phyloP scores from a whole-genome alignment of 169 alveolate species.

The Cystoisospora suis region DNA sequence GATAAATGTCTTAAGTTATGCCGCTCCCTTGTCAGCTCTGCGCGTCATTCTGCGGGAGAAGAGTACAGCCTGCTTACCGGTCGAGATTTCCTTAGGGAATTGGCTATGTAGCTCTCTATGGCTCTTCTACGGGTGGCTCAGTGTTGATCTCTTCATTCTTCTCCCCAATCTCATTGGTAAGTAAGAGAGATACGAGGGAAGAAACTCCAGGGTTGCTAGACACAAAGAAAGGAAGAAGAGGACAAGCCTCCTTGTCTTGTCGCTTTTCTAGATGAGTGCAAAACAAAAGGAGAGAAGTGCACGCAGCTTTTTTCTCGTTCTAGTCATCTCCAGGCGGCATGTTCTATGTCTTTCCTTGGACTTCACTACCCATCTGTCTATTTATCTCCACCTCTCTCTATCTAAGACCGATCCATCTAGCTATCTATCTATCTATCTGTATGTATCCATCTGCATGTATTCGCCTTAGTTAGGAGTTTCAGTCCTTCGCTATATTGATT shows the following conservation, averaged over 20 bases:
- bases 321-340: not conserved
- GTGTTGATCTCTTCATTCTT: slow-evolving; percentile 41
- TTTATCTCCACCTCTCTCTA: not conserved
- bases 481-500: not conserved
- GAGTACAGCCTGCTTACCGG: slow-evolving; percentile 57
- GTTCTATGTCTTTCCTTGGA: not conserved
- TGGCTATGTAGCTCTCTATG: slow-evolving; percentile 35
- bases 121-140: slow-evolving; percentile 52
- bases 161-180: slow-evolving; percentile 53
- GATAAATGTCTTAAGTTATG: slow-evolving; percentile 48
- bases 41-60: slow-evolving; percentile 42
- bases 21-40: slow-evolving; percentile 51
- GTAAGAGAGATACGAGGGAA: no score
- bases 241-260: no score
- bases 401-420: not conserved
- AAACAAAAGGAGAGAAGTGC: no score
- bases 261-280: no score
- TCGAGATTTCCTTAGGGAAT: slow-evolving; percentile 40
- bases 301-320: not conserved
- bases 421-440: not conserved
- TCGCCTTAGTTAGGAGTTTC: no score
- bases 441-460: no score
- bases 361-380: not conserved
- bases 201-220: no score
- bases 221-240: no score